phyloP scores from a whole-genome alignment of 495 filamentous ascomycete genomes.

The Tuber indicum region DNA sequence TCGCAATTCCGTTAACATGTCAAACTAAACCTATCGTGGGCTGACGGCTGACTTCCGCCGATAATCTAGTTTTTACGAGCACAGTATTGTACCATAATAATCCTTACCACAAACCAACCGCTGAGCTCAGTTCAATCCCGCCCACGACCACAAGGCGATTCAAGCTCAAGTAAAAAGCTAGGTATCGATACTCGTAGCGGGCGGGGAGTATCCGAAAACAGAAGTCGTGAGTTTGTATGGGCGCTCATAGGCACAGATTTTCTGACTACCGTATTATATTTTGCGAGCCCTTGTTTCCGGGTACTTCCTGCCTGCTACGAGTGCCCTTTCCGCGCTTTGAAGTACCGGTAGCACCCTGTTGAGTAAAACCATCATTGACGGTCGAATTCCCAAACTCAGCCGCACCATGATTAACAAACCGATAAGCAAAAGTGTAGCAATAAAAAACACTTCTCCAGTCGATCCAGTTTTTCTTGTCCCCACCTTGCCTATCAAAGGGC shows the following conservation, averaged over 20 bases:
- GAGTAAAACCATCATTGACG: background rate
- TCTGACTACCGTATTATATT: background rate
- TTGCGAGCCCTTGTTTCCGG: background rate
- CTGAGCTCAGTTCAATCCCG: background rate
- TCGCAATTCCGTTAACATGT: no score
- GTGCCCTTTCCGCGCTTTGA: background rate
- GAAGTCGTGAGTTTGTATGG: background rate
- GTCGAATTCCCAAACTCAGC: background rate
- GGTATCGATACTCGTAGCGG: background rate
- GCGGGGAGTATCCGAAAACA: background rate
- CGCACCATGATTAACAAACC: background rate
- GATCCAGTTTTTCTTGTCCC: background rate
- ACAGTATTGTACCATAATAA: background rate
- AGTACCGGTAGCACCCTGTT: background rate
- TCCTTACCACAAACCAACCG: background rate
- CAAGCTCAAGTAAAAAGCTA: background rate
- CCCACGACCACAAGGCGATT: background rate
- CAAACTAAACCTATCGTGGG: no score
- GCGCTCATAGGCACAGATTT: background rate
- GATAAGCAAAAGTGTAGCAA: conserved; percentile 6
- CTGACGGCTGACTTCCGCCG: no score
- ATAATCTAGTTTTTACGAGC: no score
- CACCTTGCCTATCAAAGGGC: background rate
- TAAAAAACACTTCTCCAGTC: background rate
- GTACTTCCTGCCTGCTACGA: background rate